Evolutionary conservation across 73 alveolate genomes (phyloP).

Genomic region (Breviolum minutum): DNA sequence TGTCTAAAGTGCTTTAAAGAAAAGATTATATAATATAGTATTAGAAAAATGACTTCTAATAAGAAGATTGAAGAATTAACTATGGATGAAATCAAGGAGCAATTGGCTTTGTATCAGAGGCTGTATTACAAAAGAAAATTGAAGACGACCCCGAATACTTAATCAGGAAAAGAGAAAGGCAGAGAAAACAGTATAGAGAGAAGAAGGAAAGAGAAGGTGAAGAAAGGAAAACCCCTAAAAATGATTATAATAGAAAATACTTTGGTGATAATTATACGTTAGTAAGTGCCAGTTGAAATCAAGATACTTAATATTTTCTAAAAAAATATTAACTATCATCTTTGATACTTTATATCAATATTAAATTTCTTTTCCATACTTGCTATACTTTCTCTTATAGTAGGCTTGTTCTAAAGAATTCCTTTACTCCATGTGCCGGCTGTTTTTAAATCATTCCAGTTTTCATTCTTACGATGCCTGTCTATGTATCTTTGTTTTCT

Average conservation of each 20-base stretch:
- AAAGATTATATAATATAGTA: not conserved
- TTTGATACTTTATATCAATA: not conserved
- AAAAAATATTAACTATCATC: not conserved
- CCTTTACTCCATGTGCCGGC: too few relatives aligned
- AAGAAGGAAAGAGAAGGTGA: not conserved
- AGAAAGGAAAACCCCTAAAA: not conserved
- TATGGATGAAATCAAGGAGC: constrained; percentile 30
- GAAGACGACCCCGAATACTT: constrained; percentile 4
- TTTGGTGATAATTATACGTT: constrained; percentile 1
- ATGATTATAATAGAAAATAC: not conserved
- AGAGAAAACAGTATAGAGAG: not conserved
- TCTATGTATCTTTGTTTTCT: too few relatives aligned
- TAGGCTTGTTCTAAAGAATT: too few relatives aligned
- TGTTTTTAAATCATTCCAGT: too few relatives aligned
- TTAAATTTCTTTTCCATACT: not conserved
- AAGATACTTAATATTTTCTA: not conserved
- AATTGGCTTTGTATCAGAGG: constrained; percentile 32
- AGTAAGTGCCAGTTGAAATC: not conserved
- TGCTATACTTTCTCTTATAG: not conserved
- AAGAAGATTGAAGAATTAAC: constrained; percentile 6
- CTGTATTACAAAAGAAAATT: not conserved
- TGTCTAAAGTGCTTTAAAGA: not conserved
- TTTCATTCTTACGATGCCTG: too few relatives aligned
- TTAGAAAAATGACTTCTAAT: not conserved
- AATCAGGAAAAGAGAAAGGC: constrained; percentile 9